phyloP scores from a whole-genome alignment of 2,329 filamentous ascomycete genomes.

The Aspergillus fischeri region DNA sequence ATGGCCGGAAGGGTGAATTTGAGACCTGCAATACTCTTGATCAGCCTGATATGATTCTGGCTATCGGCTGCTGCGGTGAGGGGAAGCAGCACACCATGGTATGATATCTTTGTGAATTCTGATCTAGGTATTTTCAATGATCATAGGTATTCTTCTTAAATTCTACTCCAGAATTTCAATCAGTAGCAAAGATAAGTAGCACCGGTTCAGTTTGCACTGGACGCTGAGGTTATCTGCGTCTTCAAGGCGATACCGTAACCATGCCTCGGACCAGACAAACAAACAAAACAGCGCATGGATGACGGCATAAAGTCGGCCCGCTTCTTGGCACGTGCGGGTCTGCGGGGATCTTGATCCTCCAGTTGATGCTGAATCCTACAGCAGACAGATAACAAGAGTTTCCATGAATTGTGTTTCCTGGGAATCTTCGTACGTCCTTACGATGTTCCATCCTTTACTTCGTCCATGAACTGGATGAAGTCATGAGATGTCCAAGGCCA shows the following conservation, averaged over 20 bases:
- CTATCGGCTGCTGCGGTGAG: not conserved
- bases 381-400: not conserved
- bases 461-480: no score
- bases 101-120: not conserved
- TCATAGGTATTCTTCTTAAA: not conserved
- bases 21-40: conserved; percentile 34
- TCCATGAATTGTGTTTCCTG: not conserved
- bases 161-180: not conserved
- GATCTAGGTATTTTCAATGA: not conserved
- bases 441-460: no score
- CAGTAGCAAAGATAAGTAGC: not conserved
- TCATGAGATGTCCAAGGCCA: no score
- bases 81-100: conserved; percentile 18
- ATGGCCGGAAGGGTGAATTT: conserved; percentile 64
- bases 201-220: not conserved
- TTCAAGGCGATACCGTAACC: not conserved
- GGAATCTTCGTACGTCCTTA: no score
- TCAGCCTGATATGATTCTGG: not conserved
- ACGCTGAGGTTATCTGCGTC: not conserved
- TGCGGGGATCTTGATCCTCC: not conserved
- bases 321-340: conserved; percentile 14
- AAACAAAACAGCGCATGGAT: conserved; percentile 6
- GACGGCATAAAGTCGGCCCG: conserved; percentile 17
- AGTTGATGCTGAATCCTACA: not conserved
- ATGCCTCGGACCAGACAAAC: conserved; percentile 12